Evolutionary conservation across 257 asterid species (phyloP).

Genomic region (Prunella vulgaris): DNA sequence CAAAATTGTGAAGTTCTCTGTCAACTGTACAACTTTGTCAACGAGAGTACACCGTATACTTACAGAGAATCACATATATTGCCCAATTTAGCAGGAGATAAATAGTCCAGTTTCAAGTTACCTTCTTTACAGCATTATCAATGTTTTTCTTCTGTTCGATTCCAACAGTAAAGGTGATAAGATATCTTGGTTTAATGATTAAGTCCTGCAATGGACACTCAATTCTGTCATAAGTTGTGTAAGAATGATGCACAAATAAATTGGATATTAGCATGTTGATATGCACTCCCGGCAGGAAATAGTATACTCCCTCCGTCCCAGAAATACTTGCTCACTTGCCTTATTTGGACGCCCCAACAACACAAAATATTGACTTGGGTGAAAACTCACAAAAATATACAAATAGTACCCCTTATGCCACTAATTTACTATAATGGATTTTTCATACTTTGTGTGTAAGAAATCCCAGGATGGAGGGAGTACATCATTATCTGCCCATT

Average conservation of each 20-base stretch:
- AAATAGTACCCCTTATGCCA: too few relatives aligned
- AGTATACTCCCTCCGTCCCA: too few relatives aligned
- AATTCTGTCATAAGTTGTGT: constrained; percentile 7
- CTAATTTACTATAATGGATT: too few relatives aligned
- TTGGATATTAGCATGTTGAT: neutral
- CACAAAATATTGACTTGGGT: too few relatives aligned
- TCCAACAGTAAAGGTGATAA: constrained; percentile 85
- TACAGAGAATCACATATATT: neutral
- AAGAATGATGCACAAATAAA: neutral
- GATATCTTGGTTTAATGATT: constrained; percentile 74
- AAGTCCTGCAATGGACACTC: constrained; percentile 51
- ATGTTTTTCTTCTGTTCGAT: constrained; percentile 69
- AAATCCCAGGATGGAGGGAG: too few relatives aligned
- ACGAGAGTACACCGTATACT: constrained; percentile 5
- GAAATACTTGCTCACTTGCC: too few relatives aligned
- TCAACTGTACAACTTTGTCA: constrained; percentile 53
- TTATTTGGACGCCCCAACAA: too few relatives aligned
- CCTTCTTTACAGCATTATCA: constrained; percentile 87
- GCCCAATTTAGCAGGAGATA: neutral
- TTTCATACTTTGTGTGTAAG: too few relatives aligned
- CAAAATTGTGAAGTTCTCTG: constrained; percentile 76
- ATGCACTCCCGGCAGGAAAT: neutral
- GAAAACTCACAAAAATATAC: too few relatives aligned
- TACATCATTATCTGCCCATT: neutral
- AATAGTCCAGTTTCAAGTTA: constrained; percentile 8